Conservation (phyloP, 352 stramenopile genomes). For the Pythium sp. region DNA sequence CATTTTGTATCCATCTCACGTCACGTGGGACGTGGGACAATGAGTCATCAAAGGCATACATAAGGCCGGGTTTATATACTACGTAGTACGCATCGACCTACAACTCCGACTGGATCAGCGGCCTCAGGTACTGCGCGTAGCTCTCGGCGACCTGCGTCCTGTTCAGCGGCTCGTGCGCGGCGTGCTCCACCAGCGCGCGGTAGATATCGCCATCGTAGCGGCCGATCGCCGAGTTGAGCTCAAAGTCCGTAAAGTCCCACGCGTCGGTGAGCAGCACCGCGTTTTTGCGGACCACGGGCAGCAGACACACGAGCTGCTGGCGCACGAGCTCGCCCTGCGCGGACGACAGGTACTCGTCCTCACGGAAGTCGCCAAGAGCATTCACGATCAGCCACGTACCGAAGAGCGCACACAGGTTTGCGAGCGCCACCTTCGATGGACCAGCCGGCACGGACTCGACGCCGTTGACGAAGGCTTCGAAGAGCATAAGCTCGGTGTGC, state of each 20-base stretch:
- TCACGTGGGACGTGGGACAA: no score
- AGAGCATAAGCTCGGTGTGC: conserved; percentile 30
- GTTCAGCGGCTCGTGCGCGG: conserved; percentile 57
- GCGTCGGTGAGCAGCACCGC: conserved; percentile 35
- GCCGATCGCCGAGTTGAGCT: conserved; percentile 68
- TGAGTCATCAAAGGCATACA: no score
- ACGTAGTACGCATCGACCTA: conserved; percentile 10
- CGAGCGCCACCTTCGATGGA: conserved; percentile 18
- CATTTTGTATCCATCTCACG: no score
- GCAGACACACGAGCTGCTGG: conserved; percentile 24
- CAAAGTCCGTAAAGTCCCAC: conserved; percentile 51
- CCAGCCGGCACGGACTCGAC: conserved; percentile 22
- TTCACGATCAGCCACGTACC: conserved; percentile 29
- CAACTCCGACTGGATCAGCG: conserved; percentile 33
- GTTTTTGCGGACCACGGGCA: conserved; percentile 36
- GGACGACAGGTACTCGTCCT: conserved; percentile 39
- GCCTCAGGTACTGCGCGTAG: conserved; percentile 54
- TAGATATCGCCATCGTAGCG: conserved; percentile 77
- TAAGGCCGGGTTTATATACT: no score
- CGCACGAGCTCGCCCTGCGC: conserved; percentile 24
- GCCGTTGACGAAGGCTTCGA: conserved; percentile 25
- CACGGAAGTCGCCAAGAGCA: conserved; percentile 38
- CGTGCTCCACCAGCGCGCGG: conserved; percentile 46
- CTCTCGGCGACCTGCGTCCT: conserved; percentile 46
- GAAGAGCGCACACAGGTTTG: conserved; percentile 27